Percentiles rank a stretch among this genome's conserved stretches.
These are phyloP conservation scores for Alternaria novae-zelandiae DNA, from an alignment of 2,329 filamentous ascomycete genomes.

Conservation along the genomic window DNA sequence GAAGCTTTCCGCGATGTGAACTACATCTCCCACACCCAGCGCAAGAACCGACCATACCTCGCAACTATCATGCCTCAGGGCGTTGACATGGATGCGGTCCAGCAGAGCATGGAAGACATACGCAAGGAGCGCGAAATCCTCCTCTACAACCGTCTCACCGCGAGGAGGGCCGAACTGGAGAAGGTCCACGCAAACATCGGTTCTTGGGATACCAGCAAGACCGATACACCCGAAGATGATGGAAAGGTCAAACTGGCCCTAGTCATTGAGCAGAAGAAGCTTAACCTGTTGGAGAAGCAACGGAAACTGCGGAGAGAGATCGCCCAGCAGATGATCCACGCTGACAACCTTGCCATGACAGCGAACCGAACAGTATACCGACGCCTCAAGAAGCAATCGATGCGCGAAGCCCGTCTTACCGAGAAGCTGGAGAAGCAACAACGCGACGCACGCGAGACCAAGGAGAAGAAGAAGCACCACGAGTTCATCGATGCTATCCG, in stretches of 20 bases:
- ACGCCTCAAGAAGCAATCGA: conserved; percentile 94
- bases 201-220: conserved; percentile 79
- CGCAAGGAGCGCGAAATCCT: conserved; percentile 87
- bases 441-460: conserved; percentile 90
- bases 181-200: conserved; percentile 83
- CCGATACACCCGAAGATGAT: conserved; percentile 73
- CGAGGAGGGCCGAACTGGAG: conserved; percentile 84
- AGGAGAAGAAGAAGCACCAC: conserved; percentile 96
- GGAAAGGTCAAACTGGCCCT: conserved; percentile 83
- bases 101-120: conserved; percentile 57
- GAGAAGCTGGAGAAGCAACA: conserved; percentile 99
- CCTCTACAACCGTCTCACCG: conserved; percentile 86
- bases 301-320: conserved; percentile 84
- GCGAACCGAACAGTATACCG: conserved; percentile 91
- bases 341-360: conserved; percentile 96
- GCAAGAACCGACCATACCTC: conserved; percentile 78
- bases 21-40: conserved; percentile 78
- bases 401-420: conserved; percentile 93
- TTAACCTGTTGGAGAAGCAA: conserved; percentile 88
- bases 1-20: conserved; percentile 66
- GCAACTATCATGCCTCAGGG: conserved; percentile 89
- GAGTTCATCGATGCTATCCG: conserved; percentile 90
- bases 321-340: conserved; percentile 89
- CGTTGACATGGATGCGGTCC: conserved; percentile 75
- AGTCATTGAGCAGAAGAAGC: conserved; percentile 92